Conservation (phyloP, 2,329 filamentous ascomycete species). For the Talaromyces rugulosus region DNA sequence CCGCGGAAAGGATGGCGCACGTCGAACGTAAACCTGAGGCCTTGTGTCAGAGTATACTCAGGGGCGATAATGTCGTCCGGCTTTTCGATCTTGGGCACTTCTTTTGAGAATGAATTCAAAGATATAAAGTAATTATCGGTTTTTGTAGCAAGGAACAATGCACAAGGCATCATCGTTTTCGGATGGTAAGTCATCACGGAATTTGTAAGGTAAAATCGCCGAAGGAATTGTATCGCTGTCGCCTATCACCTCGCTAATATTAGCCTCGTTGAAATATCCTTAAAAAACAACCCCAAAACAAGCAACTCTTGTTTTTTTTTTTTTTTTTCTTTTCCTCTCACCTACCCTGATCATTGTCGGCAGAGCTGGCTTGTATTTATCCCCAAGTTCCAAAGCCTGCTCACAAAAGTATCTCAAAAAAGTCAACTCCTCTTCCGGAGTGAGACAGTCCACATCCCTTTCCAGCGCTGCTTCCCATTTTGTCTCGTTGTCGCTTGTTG, state of each 20-base stretch:
- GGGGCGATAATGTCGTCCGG: slow-evolving; percentile 81
- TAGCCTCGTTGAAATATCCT: background rate
- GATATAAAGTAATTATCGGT: slow-evolving; percentile 78
- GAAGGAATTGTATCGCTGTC: slow-evolving; percentile 83
- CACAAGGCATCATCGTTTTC: slow-evolving; percentile 80
- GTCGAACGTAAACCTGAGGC: slow-evolving; percentile 88
- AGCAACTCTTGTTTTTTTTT: background rate
- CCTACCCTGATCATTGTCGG: slow-evolving; percentile 58
- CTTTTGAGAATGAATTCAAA: slow-evolving; percentile 62
- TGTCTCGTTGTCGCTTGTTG: slow-evolving; percentile 25
- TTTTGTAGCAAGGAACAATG: slow-evolving; percentile 89
- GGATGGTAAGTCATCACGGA: slow-evolving; percentile 95
- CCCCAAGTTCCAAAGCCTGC: slow-evolving; percentile 54
- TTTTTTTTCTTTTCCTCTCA: slow-evolving; percentile 8
- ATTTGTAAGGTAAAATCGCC: slow-evolving; percentile 93
- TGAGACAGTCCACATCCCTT: slow-evolving; percentile 69
- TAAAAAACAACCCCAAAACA: background rate
- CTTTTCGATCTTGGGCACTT: slow-evolving; percentile 66
- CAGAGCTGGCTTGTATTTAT: slow-evolving; percentile 54
- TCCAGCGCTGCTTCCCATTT: slow-evolving; percentile 28
- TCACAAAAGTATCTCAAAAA: slow-evolving; percentile 76
- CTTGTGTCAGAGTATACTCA: slow-evolving; percentile 89
- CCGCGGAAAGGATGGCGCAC: slow-evolving; percentile 86
- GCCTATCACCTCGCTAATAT: slow-evolving; percentile 41
- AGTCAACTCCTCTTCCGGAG: slow-evolving; percentile 73